phyloP scores from a whole-genome alignment of 345 rosid genomes.

The Toxicodendron radicans region DNA sequence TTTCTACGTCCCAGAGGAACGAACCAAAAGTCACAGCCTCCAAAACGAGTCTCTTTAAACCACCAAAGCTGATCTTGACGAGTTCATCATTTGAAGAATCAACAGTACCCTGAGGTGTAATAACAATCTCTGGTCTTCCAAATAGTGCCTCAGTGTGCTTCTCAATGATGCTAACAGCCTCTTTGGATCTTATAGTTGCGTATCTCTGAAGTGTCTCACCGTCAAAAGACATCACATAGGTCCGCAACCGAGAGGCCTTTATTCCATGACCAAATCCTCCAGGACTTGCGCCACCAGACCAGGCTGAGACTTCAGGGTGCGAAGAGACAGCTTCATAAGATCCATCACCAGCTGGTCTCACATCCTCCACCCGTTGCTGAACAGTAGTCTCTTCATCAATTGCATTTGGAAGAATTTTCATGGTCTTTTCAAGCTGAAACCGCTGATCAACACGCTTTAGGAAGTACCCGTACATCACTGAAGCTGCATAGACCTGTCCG shows the following conservation, averaged over 20 bases:
- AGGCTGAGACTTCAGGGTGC: conserved; percentile 61
- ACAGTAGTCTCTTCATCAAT: conserved; percentile 32
- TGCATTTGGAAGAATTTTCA: conserved; percentile 72
- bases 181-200: conserved; percentile 93
- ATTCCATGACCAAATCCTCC: conserved; percentile 63
- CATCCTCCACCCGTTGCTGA: conserved; percentile 35
- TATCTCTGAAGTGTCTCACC: conserved; percentile 89
- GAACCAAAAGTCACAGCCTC: conserved; percentile 98
- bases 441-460: conserved; percentile 88
- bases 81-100: conserved; percentile 76
- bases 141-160: conserved; percentile 97
- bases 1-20: conserved; percentile 97
- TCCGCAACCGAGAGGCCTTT: conserved; percentile 65
- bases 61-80: conserved; percentile 81
- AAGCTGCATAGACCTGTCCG: conserved; percentile 99
- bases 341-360: conserved; percentile 26
- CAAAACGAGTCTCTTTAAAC: conserved; percentile 86
- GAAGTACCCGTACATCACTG: conserved; percentile 97
- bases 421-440: conserved; percentile 96
- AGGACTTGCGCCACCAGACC: conserved; percentile 52
- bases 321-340: conserved; percentile 44
- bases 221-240: conserved; percentile 89
- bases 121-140: conserved; percentile 80
- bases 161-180: conserved; percentile 84
- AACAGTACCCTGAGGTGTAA: conserved; percentile 63